phyloP scores from a whole-genome alignment of 257 asterid genomes.

The Solanum boliviense region DNA sequence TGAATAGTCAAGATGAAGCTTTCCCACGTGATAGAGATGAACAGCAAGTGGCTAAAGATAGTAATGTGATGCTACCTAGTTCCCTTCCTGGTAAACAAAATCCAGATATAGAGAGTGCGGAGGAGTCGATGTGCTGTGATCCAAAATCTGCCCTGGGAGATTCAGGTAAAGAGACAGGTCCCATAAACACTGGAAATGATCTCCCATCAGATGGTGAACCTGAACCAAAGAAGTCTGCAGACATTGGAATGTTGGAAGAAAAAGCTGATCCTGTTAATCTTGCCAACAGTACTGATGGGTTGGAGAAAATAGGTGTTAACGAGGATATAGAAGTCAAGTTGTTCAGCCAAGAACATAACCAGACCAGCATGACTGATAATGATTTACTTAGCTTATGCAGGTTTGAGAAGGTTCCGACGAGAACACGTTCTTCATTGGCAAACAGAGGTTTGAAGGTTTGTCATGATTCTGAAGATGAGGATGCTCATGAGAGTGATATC shows the following conservation, averaged over 20 bases:
- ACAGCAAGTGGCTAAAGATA: constrained; percentile 30
- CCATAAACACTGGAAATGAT: constrained; percentile 20
- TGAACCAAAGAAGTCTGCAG: constrained; percentile 32
- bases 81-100: constrained; percentile 28
- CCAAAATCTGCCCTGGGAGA: constrained; percentile 20
- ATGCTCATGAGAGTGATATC: constrained; percentile 16
- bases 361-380: constrained; percentile 17
- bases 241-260: constrained; percentile 6
- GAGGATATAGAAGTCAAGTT: constrained; percentile 14
- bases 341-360: constrained; percentile 15
- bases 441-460: constrained; percentile 34
- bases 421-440: constrained; percentile 57
- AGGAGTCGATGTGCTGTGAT: constrained; percentile 9
- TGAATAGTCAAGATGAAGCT: constrained; percentile 29
- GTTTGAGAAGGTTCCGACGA: constrained; percentile 56
- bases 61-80: constrained; percentile 19
- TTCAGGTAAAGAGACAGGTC: constrained; percentile 26
- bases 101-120: neutral
- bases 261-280: constrained; percentile 25
- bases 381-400: constrained; percentile 51
- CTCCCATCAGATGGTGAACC: constrained; percentile 17
- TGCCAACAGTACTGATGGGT: constrained; percentile 12
- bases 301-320: constrained; percentile 21
- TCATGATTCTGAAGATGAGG: constrained; percentile 26
- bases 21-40: constrained; percentile 27